Conservation (phyloP, 129 eudicot genomes). For the Deinandra increscens region DNA sequence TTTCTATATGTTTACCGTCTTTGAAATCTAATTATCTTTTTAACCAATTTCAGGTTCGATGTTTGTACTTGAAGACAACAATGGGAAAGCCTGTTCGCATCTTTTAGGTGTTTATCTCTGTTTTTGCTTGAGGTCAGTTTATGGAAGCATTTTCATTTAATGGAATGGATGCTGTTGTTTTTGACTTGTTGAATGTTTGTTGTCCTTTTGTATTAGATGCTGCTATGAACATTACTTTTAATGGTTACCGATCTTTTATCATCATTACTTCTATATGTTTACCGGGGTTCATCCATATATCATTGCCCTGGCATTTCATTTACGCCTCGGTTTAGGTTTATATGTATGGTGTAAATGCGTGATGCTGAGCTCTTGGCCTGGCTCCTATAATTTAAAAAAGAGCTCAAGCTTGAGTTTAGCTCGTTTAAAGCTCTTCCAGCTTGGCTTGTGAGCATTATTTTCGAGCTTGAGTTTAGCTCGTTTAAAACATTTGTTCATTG, state of each 20-base stretch:
- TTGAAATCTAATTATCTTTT: background rate
- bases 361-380: no score
- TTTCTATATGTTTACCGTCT: no score
- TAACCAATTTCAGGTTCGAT: conserved; percentile 36
- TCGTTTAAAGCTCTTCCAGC: no score
- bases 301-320: background rate
- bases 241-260: conserved; percentile 7
- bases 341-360: no score
- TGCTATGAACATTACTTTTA: conserved; percentile 6
- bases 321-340: no score
- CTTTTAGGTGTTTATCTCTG: conserved; percentile 32
- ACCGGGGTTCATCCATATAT: background rate
- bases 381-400: no score
- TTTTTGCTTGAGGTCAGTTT: conserved; percentile 21
- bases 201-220: conserved; percentile 14
- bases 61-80: conserved; percentile 55
- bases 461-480: no score
- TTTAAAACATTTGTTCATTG: no score
- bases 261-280: background rate
- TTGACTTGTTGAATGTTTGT: conserved; percentile 24
- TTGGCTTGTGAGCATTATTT: no score
- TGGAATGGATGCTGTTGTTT: conserved; percentile 25
- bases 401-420: no score
- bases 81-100: conserved; percentile 51
- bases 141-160: conserved; percentile 16